Evolutionary conservation across 768 basidiomycete species (phyloP), one percentile per base, ranked within the genome.

Genomic region (Tremella mesenterica): DNA sequence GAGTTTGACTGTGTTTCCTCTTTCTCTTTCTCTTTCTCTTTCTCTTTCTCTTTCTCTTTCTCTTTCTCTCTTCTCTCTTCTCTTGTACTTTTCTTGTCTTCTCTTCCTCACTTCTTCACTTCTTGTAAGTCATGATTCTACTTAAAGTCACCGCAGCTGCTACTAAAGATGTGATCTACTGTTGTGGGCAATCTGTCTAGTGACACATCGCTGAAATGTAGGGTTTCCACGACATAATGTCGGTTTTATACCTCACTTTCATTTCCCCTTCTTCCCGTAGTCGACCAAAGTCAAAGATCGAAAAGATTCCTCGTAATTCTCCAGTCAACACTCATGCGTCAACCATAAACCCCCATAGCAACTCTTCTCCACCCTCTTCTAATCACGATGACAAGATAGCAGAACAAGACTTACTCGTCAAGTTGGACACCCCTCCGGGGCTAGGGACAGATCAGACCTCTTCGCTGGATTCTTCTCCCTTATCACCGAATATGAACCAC

Each of bases 221-320:
- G 83, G 91, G 91, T 41, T 93, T 86, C 73, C 91, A 95, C 66
- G 91, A 95, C 65, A 88, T 96, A 38, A 78, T 88, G 20, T 85
- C 88, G 0, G 88, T 95, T 12, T 56, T 95, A 3, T 72, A 72
- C 52, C 56, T 74, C 10, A 72, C 73, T 3, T 72, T 67, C 48
- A 54, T 71, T 18, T 66, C 69, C 3, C 56, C 43, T 41, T 23
- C 38, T 41, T 41, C 38, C 5, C 5, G 38, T 4, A 41, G 38
- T 16, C 38, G 38, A 23, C 38, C 38, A 5, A 23, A 4, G n/a
- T 41, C 38, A 14, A n/a, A n/a, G n/a, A n/a, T n/a, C n/a, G n/a
- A n/a, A n/a, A n/a, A n/a, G n/a, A n/a, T n/a, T n/a, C n/a, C n/a
- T n/a, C n/a, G n/a, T n/a, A n/a, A n/a, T n/a, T n/a, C n/a, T n/a